These are phyloP conservation scores for Neckera pumila DNA, from an alignment of 225 moss, liverwort and hornwort genomes.

Conservation along the genomic window DNA sequence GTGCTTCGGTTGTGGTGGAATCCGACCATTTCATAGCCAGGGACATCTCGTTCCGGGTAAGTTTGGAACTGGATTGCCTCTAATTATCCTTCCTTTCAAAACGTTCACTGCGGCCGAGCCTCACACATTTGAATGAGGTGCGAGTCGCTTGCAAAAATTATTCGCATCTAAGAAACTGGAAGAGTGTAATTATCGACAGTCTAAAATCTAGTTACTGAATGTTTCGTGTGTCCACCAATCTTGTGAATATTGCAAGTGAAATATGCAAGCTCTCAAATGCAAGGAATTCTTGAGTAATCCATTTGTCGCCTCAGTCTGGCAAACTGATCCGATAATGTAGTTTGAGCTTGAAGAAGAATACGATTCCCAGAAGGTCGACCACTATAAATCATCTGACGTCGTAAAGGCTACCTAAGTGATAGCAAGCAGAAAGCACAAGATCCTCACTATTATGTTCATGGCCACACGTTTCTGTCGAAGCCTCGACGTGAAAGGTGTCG, in stretches of 20 bases:
- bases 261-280: neutral
- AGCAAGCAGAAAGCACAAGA: neutral
- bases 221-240: neutral
- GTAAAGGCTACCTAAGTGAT: neutral
- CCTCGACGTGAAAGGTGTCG: neutral
- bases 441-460: neutral
- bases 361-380: neutral
- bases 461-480: too few species aligned
- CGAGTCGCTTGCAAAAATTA: neutral
- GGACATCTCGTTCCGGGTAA: conserved; percentile 45
- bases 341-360: neutral
- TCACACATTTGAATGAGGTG: neutral
- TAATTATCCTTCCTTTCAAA: neutral
- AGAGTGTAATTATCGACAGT: neutral
- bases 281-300: neutral
- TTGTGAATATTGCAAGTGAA: neutral
- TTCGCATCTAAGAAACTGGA: neutral
- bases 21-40: conserved; percentile 56
- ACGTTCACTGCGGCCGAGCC: neutral
- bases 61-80: neutral
- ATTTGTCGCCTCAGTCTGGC: neutral
- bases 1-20: conserved; percentile 37
- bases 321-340: neutral
- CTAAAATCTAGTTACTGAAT: neutral
- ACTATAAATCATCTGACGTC: neutral